Conservation (phyloP, 1,284 basidiomycete species). For the Tranzscheliella williamsii region DNA sequence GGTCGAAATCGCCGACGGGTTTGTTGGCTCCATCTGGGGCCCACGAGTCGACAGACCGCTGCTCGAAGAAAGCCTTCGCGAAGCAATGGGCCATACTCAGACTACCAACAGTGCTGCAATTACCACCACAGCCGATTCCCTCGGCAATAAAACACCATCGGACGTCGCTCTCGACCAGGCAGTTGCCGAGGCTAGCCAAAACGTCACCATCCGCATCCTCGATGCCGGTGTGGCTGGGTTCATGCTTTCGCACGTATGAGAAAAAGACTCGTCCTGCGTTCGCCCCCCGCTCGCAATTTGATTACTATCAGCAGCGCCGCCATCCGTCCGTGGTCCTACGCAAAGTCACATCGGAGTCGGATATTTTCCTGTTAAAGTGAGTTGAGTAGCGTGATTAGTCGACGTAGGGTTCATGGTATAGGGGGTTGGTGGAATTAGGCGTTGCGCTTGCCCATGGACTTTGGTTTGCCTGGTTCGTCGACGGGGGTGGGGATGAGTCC, state of each 20-base stretch:
- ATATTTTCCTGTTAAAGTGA: too few species aligned
- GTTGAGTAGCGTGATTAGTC: too few species aligned
- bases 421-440: too few species aligned
- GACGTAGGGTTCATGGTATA: too few species aligned
- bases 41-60: conserved; percentile 8
- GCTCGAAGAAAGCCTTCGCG: conserved; percentile 13
- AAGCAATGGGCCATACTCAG: conserved; percentile 1
- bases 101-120: not conserved
- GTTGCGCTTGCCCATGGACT: conserved; percentile 19
- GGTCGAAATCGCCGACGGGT: conserved; percentile 29
- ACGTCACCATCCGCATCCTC: conserved; percentile 9
- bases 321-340: too few species aligned
- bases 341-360: too few species aligned
- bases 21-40: conserved; percentile 28
- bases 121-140: not conserved
- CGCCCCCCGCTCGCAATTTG: too few species aligned
- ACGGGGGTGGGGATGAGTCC: conserved; percentile 31
- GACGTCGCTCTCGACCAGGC: conserved; percentile 13
- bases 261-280: too few species aligned
- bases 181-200: conserved; percentile 6
- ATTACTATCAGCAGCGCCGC: too few species aligned
- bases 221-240: conserved; percentile 16
- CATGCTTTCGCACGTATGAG: not conserved
- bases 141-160: conserved; percentile 4
- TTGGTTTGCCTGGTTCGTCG: conserved; percentile 2